Evolutionary conservation across 345 rosid species (phyloP), one percentile per base, ranked within the genome.

Genomic region (Mallotus nudiflorus): DNA sequence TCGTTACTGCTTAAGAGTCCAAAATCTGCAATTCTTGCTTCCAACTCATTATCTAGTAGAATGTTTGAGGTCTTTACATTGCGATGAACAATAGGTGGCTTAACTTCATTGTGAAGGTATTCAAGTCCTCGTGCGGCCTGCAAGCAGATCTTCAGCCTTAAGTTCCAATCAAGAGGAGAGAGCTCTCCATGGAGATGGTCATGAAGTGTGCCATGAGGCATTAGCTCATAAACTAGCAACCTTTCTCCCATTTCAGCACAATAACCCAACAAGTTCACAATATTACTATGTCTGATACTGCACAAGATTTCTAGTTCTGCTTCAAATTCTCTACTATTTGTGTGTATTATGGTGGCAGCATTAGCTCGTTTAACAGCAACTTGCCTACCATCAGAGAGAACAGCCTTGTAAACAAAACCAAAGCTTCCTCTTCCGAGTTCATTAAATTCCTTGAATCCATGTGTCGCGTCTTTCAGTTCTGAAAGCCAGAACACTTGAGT

Each of bases 401-500:
- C 78, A 24, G 96, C 96, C 70, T 85, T 91, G 78, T 91, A 94
- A 66, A 91, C 97, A 44, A 94, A 91, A 60, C 98, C 95, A 29
- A 85, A 91, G 81, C 91, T 91, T 77, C 96, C 97, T 72, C 93
- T 79, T 4, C 97, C 97, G 37, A 94, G 85, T 81, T 87, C 97
- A 40, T 87, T 94, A 79, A 93, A 93, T 80, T 93, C 96, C 75
- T 89, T 94, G 81, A 94, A 94, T 11, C 97, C 98, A 66, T 91
- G 89, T 10, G 98, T 91, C 8, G 93, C 96, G 55, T 94, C 98
- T 82, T 91, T 94, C 4, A 94, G 82, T 80, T 94, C 96, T 6
- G 90, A 82, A 20, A 94, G 88, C 54, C 97, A 74, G 72, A 89
- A 94, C 57, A 88, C 84, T 69, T 88, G 98, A 66, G 97, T 92